Conservation (phyloP, 2,329 filamentous ascomycete genomes). For the Aspergillus pseudonomiae region DNA sequence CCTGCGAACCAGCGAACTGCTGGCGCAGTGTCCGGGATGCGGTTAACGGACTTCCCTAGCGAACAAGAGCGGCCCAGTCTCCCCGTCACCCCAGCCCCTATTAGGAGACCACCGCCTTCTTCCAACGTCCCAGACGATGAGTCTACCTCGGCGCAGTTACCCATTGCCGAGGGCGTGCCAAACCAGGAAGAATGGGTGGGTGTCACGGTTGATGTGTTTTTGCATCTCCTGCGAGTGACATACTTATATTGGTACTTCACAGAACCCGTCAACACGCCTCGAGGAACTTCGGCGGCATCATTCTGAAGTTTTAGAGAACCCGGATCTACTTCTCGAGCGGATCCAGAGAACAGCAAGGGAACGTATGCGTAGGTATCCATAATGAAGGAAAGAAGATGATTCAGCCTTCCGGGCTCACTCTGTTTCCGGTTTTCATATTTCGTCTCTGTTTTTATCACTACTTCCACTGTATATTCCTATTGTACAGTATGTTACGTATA, state of each 20-base stretch:
- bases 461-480: not conserved
- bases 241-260: constrained; percentile 52
- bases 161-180: constrained; percentile 79
- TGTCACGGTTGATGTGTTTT: constrained; percentile 55
- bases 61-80: constrained; percentile 82
- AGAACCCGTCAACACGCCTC: constrained; percentile 73
- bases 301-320: constrained; percentile 61
- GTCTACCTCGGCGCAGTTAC: constrained; percentile 54
- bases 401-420: not conserved
- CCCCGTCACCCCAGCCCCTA: constrained; percentile 85
- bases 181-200: constrained; percentile 93
- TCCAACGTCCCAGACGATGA: constrained; percentile 47
- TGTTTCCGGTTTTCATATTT: constrained; percentile 3
- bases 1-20: not conserved
- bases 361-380: not conserved
- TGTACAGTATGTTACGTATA: constrained; percentile 7
- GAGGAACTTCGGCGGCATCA: constrained; percentile 70
- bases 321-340: constrained; percentile 27
- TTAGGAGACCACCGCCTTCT: constrained; percentile 62
- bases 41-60: constrained; percentile 84
- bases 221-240: constrained; percentile 45
- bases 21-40: constrained; percentile 54
- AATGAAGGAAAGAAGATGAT: constrained; percentile 1
- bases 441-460: not conserved
- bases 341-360: constrained; percentile 13